Evolutionary conservation across 768 basidiomycete species (phyloP), one percentile per base, ranked within the genome.

Genomic region (Russula brevipes): DNA sequence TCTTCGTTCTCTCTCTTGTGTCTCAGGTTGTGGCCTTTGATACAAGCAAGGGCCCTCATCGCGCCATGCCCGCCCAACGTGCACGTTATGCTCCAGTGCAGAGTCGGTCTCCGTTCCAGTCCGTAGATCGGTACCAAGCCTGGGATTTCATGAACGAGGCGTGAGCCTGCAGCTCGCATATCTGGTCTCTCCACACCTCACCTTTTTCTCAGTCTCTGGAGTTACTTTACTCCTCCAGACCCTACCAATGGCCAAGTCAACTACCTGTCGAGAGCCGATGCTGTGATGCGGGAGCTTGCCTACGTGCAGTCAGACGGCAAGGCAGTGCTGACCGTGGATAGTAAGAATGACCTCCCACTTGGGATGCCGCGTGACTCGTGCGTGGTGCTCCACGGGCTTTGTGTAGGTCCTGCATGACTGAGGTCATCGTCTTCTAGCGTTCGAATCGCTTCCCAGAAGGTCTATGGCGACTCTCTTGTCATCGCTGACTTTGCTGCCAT

Each of bases 361-460:
- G 49, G 50, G 10, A 16, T 17, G 38, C 10, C 36, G 5, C 66
- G 66, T 8, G 24, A 60, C 14, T 66, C 63, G 66, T 66, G 24
- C n/a, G 63, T 60, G 12, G 38, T 16, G 19, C 19, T 24, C 31
- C 42, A 8, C 24, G 14, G 14, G 33, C 3, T 11, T 36, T 14
- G 9, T 31, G 12, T 38, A 31, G 16, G 8, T 10, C 35, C 5
- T 17, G 12, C 19, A 46, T 11, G 52, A 36, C 39, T 24, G 7
- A 54, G 19, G 24, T 4, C 8, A 36, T 53, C 19, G 14, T 24
- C 7, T 53, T 19, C 5, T 39, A 54, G 38, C 24, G 17, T 39
- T 36, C 36, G 53, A 6, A 38, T 54, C 19, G 2, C 19, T 39
- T 38, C 53, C n/a, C 8, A 0, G 38, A 54, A 54, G 7, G 12